Evolutionary conservation across 2,329 filamentous ascomycete genomes (phyloP).

Genomic region (Fusarium dlaminii): DNA sequence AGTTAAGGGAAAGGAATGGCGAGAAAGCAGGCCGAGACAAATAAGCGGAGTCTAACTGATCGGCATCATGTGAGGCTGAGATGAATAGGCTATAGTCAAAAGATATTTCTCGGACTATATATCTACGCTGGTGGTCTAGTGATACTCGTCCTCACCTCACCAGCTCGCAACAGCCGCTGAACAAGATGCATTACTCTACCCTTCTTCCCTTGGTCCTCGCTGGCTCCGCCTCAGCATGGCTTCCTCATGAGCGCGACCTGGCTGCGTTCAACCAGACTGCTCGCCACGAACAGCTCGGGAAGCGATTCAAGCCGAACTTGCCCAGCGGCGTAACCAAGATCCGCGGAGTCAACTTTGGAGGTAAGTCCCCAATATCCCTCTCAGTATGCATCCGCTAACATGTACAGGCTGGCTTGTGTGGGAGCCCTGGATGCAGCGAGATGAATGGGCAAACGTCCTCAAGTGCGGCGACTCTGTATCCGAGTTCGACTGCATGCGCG

Average conservation of each 20-base stretch:
- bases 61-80: not conserved
- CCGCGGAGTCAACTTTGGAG: conserved; percentile 30
- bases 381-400: fast-evolving
- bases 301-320: conserved; percentile 20
- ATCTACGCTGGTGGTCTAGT: not conserved
- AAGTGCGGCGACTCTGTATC: conserved; percentile 13
- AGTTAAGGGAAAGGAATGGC: not conserved
- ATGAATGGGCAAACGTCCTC: conserved; percentile 18
- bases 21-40: not conserved
- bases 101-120: not conserved
- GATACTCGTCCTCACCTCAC: not conserved
- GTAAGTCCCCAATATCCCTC: not conserved
- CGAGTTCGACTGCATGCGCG: conserved; percentile 30
- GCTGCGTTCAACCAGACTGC: conserved; percentile 30
- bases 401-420: conserved; percentile 23
- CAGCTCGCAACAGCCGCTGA: fast-evolving
- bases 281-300: conserved; percentile 25
- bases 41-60: not conserved
- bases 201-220: not conserved
- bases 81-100: not conserved
- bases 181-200: not conserved
- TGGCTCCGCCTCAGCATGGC: conserved; percentile 18
- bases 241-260: conserved; percentile 22
- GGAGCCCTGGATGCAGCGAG: conserved; percentile 15
- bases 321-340: conserved; percentile 19